Conservation (phyloP, 2,329 filamentous ascomycete genomes). For the Nemania abortiva region DNA sequence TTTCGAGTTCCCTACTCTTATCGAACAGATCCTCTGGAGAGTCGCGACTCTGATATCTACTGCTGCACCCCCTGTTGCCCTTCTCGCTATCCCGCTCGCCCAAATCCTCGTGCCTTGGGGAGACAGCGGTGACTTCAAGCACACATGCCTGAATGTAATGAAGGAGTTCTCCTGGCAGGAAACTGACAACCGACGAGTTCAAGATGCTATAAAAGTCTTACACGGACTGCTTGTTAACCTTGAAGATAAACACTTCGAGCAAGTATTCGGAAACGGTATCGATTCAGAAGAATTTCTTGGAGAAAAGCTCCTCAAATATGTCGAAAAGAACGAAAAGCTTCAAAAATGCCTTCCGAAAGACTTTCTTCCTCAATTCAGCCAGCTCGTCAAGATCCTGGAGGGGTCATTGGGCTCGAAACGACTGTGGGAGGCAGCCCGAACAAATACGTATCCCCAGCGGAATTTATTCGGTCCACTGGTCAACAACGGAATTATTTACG, state of each 20-base stretch:
- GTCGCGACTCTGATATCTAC: conserved; percentile 25
- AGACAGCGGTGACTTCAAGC: not conserved
- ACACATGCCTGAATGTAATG: conserved; percentile 20
- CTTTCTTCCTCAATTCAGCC: conserved; percentile 2
- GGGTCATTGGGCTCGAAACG: conserved; percentile 5
- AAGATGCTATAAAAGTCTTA: conserved; percentile 10
- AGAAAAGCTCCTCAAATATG: conserved; percentile 6
- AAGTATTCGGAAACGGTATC: conserved; percentile 8
- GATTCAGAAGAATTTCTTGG: not conserved
- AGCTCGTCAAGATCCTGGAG: conserved; percentile 7
- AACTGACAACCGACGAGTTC: conserved; percentile 4
- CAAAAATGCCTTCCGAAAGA: not conserved
- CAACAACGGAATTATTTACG: conserved; percentile 20
- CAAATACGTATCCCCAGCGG: conserved; percentile 21
- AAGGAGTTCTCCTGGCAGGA: conserved; percentile 28
- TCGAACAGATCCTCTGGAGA: conserved; percentile 27
- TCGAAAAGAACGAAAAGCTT: not conserved
- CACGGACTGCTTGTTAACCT: not conserved
- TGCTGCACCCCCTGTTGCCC: conserved; percentile 5
- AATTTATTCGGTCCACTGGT: not conserved
- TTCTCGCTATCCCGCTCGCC: conserved; percentile 13
- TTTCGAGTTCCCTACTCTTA: conserved; percentile 12
- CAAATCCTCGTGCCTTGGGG: conserved; percentile 14
- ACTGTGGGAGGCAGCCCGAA: conserved; percentile 18
- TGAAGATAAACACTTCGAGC: conserved; percentile 5